Evolutionary conservation across 1,139 yeast genomes (phyloP), one percentile per base, ranked within the genome.

Genomic region (Suhomyces ambrosiae): DNA sequence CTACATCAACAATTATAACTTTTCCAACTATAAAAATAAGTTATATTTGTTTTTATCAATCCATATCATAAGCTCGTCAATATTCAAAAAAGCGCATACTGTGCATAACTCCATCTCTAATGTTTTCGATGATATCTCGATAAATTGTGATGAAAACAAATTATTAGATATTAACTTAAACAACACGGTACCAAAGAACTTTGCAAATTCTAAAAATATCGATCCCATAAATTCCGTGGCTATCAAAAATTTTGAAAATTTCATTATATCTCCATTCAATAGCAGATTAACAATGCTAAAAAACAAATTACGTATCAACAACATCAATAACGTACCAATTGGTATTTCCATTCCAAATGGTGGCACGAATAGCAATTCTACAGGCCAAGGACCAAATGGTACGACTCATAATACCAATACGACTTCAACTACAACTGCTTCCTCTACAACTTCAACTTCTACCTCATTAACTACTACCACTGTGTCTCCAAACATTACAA

Each of bases 221-320:
- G 30, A 40, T 14, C 37, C 38, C 6, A 44, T 67, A 7, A 56
- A 59, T 22, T 60, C 74, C 12, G 71, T 76, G 8, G 78, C 79
- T 5, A 68, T 74, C 4, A 76, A 74, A 42, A 80, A 80, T 49
- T 79, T 80, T 49, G 80, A 78, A 49, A 74, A 65, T 40, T 79
- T 75, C 44, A 74, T 80, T 43, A 59, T 64, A 41, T 65, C 58
- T 36, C 68, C 68, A 17, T 71, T 65, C 49, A 62, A 60, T 36
- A 64, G 65, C 37, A 59, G 56, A 25, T 35, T 45, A 21, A 41
- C 48, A 5, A 37, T 34, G 12, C 23, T 45, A 12, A 42, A 38
- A 21, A 42, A 40, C 31, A 40, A 38, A 33, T 27, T 45, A 15
- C 24, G 45, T 27, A 41, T 38, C 17, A 41, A 44, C 24, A 33